Evolutionary conservation across 768 basidiomycete species (phyloP), one percentile per base, ranked within the genome.

Genomic region (Amyloporia xantha): DNA sequence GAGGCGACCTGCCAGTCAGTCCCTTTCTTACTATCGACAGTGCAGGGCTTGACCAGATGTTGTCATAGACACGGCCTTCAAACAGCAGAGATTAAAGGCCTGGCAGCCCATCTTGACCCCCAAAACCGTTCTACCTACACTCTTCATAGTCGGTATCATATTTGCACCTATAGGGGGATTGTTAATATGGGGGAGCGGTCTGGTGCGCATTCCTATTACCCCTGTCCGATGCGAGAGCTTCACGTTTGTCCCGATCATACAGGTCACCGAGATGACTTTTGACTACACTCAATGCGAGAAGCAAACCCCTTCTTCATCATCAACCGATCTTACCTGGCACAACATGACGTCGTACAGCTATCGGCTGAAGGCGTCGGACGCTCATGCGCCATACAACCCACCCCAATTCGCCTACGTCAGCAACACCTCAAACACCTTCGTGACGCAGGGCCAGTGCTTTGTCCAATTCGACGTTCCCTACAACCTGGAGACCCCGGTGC

Each of bases 61-160:
- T 39, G 42, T 39, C 47, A 43, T 66, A 96, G 92, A 97, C 69
- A 97, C 94, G 51, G 95, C 94, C 35, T 97, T 96, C 79, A 98
- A 96, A 71, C 96, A 99, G 67, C 96, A 99, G 68, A 87, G 96
- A 48, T 80, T 99, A 63, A 98, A 97, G 73, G 96, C 96, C 62
- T 99, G 96, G 96, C 96, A 99, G 76, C 96, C 96, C 7, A 98
- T 99, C 64, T 78, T 98, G 41, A 97, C 94, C 4, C 96, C 96
- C 4, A 94, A 94, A 68, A 96, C 93, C 1, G 96, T 99, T 19
- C 79, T 99, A 13, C 96, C 96, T 2, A 95, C 93, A 1, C 79
- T 99, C 40, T 94, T 99, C 68, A 81, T 97, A 62, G 82, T 98
- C 59, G 96, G 91, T 39, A 75, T 99, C 57, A 69, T 98, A 55